These are phyloP conservation scores for Thelephora ganbajun DNA, from an alignment of 768 basidiomycete genomes.

Conservation along the genomic window DNA sequence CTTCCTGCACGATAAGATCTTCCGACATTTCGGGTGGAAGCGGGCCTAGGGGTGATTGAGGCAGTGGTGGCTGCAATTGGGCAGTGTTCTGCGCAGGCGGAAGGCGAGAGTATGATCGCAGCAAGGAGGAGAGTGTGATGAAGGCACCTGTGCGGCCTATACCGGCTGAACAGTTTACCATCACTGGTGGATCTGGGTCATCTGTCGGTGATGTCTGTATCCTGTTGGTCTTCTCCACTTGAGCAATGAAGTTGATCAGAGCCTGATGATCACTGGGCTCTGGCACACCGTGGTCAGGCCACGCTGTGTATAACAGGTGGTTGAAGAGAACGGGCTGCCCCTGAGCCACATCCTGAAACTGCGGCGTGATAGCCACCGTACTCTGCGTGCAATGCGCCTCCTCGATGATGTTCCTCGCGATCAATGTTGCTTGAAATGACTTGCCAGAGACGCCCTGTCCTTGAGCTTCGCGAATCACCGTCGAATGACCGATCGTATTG, in stretches of 20 bases:
- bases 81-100: slow-evolving; percentile 17
- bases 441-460: slow-evolving; percentile 20
- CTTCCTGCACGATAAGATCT: slow-evolving; percentile 54
- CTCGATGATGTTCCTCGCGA: slow-evolving; percentile 28
- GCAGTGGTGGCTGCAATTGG: slow-evolving; percentile 18
- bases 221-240: slow-evolving; percentile 53
- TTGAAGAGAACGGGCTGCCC: slow-evolving; percentile 37
- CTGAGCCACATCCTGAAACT: slow-evolving; percentile 5
- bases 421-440: slow-evolving; percentile 44
- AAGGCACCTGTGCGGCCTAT: slow-evolving; percentile 81
- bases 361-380: slow-evolving; percentile 37
- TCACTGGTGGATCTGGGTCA: slow-evolving; percentile 60
- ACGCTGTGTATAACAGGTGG: slow-evolving; percentile 61
- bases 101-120: slow-evolving; percentile 44
- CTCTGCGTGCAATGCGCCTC: slow-evolving; percentile 51
- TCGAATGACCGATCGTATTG: slow-evolving; percentile 32
- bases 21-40: slow-evolving; percentile 31
- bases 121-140: slow-evolving; percentile 64
- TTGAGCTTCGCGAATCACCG: slow-evolving; percentile 30
- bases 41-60: slow-evolving; percentile 42
- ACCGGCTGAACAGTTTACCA: slow-evolving; percentile 80
- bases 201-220: slow-evolving; percentile 10
- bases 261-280: slow-evolving; percentile 40
- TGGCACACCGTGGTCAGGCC: slow-evolving; percentile 85
- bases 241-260: slow-evolving; percentile 43